These are phyloP conservation scores for Linnemannia zychae DNA, from an alignment of 192 early-diverging fungal genomes.

Conservation along the genomic window DNA sequence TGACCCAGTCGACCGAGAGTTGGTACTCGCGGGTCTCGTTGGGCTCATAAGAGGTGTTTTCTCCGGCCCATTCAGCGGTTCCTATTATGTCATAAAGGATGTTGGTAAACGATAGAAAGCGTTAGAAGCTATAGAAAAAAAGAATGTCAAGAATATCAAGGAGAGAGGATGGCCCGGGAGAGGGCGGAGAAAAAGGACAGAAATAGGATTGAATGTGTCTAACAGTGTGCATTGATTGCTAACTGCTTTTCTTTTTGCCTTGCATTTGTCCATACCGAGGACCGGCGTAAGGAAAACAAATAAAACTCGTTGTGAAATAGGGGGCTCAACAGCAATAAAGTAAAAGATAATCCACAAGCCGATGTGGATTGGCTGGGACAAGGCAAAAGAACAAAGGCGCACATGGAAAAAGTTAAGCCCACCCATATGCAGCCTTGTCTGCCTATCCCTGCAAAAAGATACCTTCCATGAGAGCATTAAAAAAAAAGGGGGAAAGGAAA, in stretches of 20 bases:
- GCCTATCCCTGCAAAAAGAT: neutral
- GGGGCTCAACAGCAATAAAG: neutral
- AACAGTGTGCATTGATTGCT: neutral
- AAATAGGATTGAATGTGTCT: neutral
- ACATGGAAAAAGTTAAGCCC: constrained; percentile 9
- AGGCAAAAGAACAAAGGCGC: neutral
- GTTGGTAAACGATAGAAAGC: neutral
- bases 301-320: neutral
- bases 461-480: neutral
- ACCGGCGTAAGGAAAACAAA: neutral
- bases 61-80: constrained; percentile 46
- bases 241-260: neutral
- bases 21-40: constrained; percentile 38
- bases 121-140: neutral
- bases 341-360: neutral
- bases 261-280: too few relatives aligned
- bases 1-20: constrained; percentile 45
- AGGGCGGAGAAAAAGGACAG: neutral
- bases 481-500: neutral
- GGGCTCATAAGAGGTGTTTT: constrained; percentile 37
- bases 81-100: too few relatives aligned
- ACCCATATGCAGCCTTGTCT: neutral
- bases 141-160: constrained; percentile 1
- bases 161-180: neutral
- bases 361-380: neutral